Evolutionary conservation across 257 asterid species (phyloP).

Genomic region (Penstemon barbatus): DNA sequence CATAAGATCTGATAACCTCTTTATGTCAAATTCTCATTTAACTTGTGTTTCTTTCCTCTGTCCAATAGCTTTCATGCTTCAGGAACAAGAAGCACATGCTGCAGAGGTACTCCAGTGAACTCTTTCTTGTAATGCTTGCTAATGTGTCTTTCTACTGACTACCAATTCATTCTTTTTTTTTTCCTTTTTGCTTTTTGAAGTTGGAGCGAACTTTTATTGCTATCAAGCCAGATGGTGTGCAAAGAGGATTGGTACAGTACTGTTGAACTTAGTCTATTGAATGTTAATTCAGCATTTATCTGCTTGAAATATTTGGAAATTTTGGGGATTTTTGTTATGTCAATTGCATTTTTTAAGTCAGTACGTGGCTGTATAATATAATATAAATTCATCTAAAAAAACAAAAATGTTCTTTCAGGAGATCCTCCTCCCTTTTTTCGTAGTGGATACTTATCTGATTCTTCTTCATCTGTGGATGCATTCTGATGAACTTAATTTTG

Average conservation of each 20-base stretch:
- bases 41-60: slow-evolving; percentile 23
- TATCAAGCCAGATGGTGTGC: slow-evolving; percentile 99
- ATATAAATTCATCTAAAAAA: background rate
- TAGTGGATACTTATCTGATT: background rate
- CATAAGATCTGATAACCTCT: background rate
- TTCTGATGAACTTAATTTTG: slow-evolving; percentile 27
- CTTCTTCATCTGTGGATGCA: slow-evolving; percentile 2
- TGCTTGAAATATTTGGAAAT: background rate
- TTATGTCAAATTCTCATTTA: slow-evolving; percentile 20
- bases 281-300: slow-evolving; percentile 20
- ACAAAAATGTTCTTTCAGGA: background rate
- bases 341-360: background rate
- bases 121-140: slow-evolving; percentile 15
- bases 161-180: slow-evolving; percentile 6
- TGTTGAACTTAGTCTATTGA: background rate
- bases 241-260: slow-evolving; percentile 85
- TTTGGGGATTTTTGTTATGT: slow-evolving; percentile 17
- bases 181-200: slow-evolving; percentile 34
- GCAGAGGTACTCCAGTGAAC: slow-evolving; percentile 58
- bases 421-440: background rate
- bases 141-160: slow-evolving; percentile 24
- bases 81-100: slow-evolving; percentile 88
- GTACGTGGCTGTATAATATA: background rate
- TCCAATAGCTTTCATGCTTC: slow-evolving; percentile 74
- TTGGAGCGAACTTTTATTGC: slow-evolving; percentile 94